Percentiles rank a stretch among this genome's conserved stretches.
Conservation (phyloP, 164 flowering plant species). For the Macadamia tetraphylla region DNA sequence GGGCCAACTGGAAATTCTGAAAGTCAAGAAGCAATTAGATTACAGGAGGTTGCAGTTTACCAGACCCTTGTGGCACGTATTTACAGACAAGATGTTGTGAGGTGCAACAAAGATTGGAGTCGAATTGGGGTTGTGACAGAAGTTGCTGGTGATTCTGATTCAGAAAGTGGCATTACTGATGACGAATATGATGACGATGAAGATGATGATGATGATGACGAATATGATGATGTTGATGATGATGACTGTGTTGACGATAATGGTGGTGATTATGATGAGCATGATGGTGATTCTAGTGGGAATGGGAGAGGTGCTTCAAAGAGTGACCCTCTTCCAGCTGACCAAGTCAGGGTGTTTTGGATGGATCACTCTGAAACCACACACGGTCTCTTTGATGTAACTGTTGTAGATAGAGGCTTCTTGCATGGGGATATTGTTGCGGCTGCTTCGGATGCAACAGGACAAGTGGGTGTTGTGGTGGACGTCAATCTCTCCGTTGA, state of each 20-base stretch:
- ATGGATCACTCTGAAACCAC: slow-evolving; percentile 63
- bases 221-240: slow-evolving; percentile 16
- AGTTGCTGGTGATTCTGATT: slow-evolving; percentile 51
- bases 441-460: slow-evolving; percentile 69
- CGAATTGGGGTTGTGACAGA: slow-evolving; percentile 40
- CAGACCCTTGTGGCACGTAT: slow-evolving; percentile 25
- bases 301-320: slow-evolving; percentile 19
- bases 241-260: slow-evolving; percentile 45
- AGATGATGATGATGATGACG: slow-evolving; percentile 19
- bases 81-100: slow-evolving; percentile 86
- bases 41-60: slow-evolving; percentile 19
- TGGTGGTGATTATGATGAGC: slow-evolving; percentile 27
- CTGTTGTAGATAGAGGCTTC: slow-evolving; percentile 76
- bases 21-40: slow-evolving; percentile 15
- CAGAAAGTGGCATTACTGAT: slow-evolving; percentile 29
- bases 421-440: slow-evolving; percentile 95
- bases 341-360: slow-evolving; percentile 86
- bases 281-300: slow-evolving; percentile 18
- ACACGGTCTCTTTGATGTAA: slow-evolving; percentile 42
- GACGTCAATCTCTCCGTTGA: slow-evolving; percentile 74
- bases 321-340: slow-evolving; percentile 44
- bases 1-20: slow-evolving; percentile 15
- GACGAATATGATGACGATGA: slow-evolving; percentile 6
- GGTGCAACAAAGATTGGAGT: slow-evolving; percentile 22
- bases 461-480: slow-evolving; percentile 85